Conservation (phyloP, 2,329 filamentous ascomycete genomes). For the Sarocladiaceae sp. region DNA sequence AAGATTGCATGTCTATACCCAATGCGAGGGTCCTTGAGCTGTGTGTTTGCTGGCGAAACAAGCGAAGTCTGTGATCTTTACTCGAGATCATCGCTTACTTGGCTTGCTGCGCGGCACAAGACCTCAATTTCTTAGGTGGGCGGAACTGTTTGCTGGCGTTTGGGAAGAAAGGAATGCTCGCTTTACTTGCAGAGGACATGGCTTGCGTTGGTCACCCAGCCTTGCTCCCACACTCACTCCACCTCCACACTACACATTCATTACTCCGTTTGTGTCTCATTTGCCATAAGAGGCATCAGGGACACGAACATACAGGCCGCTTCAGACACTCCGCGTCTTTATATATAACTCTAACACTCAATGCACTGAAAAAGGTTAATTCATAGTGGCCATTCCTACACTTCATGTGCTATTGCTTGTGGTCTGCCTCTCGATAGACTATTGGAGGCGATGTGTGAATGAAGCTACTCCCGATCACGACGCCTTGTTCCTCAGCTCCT, state of each 20-base stretch:
- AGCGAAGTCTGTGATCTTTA: too few relatives aligned
- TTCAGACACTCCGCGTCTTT: too few relatives aligned
- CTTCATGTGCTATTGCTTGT: background rate
- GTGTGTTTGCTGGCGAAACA: too few relatives aligned
- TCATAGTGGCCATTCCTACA: too few relatives aligned
- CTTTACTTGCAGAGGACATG: background rate
- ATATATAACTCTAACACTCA: too few relatives aligned
- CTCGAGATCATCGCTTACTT: background rate
- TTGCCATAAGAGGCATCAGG: too few relatives aligned
- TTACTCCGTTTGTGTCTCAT: too few relatives aligned
- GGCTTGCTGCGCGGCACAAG: background rate
- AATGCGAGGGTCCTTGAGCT: background rate
- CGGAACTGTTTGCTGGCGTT: conserved; percentile 8
- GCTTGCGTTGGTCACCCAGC: background rate
- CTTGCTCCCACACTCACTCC: background rate
- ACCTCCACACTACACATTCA: too few relatives aligned
- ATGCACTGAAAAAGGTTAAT: too few relatives aligned
- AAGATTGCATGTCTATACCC: background rate
- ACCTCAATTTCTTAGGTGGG: background rate
- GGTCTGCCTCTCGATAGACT: too few relatives aligned
- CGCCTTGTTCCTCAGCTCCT: conserved; percentile 44
- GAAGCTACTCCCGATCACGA: background rate
- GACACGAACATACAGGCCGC: too few relatives aligned
- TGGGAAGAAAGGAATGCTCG: background rate
- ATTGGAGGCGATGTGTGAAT: too few relatives aligned